Conservation (phyloP, 192 early-diverging fungal genomes). For the Geosiphon pyriformis region DNA sequence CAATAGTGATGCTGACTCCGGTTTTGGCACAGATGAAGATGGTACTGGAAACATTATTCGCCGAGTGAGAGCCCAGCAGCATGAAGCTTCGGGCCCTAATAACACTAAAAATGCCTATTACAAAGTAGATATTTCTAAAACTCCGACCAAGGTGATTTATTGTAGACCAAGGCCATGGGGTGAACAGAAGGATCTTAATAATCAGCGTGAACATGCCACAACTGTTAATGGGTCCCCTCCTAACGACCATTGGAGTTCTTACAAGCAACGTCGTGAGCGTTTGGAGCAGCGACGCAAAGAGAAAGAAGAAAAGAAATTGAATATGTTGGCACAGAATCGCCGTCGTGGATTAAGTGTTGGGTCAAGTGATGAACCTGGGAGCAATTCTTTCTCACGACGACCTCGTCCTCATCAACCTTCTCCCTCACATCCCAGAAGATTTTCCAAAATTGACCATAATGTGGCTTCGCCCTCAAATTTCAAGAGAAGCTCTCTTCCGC, state of each 20-base stretch:
- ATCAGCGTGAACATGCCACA: not conserved
- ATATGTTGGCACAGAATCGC: not conserved
- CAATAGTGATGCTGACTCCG: conserved; percentile 21
- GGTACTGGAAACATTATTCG: not conserved
- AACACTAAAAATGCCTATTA: not conserved
- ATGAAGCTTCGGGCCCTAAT: not conserved
- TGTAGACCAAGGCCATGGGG: conserved; percentile 23
- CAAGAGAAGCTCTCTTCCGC: not conserved
- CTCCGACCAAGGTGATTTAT: conserved; percentile 21
- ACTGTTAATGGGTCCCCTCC: too few relatives aligned
- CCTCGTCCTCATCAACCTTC: not conserved
- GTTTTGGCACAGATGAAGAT: conserved; percentile 22
- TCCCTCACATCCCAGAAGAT: too few relatives aligned
- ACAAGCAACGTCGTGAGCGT: conserved; percentile 24
- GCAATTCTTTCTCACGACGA: not conserved
- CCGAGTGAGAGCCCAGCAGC: not conserved
- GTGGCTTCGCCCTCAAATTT: not conserved
- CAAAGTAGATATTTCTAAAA: not conserved
- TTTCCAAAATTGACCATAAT: not conserved
- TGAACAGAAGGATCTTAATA: not conserved
- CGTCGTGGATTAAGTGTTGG: conserved; percentile 13
- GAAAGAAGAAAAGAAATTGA: conserved; percentile 9
- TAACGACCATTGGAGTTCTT: conserved; percentile 24
- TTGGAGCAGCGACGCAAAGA: conserved; percentile 20
- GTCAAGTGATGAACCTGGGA: not conserved